Evolutionary conservation across 179 eudicot species (phyloP), one percentile per base, ranked within the genome.

Genomic region (Camellia oleifera): DNA sequence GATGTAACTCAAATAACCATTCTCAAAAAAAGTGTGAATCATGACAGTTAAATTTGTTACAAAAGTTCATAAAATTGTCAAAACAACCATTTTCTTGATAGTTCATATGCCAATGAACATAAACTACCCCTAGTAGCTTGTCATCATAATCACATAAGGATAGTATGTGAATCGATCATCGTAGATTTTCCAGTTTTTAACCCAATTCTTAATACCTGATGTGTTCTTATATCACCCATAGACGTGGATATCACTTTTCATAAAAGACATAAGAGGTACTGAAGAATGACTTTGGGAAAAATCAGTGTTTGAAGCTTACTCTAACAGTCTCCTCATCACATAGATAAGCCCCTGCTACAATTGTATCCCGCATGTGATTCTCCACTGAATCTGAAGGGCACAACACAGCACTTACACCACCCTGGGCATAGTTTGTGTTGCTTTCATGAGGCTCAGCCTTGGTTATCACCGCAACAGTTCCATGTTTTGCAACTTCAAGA

Each of bases 401-500:
- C 80, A 95, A 77, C 75, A 95, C 98, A 52, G 98, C 98, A 88
- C 98, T 95, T 20, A 95, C 95, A 61, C 98, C 98, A 73, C 98
- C 98, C 82, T 93, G 98, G 74, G 98, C 98, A 85, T 95, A 95
- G 85, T 95, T 93, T 83, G 98, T 95, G 82, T 95, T 93, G 90
- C 98, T 93, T 88, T 95, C 98, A 74, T 95, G 97, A 81, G 95
- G 93, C 89, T 95, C 98, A 17, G 92, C 97, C 88, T 95, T 95
- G 75, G 98, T 95, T 82, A 95, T 90, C 50, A 95, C 97, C 32
- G 95, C 98, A 72, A 95, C 97, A 58, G 92, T 91, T 79, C 98
- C 98, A 77, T 89, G 91, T 78, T 89, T 95, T 70, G 97, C 92
- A 80, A 95, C 98, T 84, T 95, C 98, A 56, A 87, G 92, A 95